Evolutionary conservation across 148 eudicot species (phyloP).

Genomic region (Vaccinium darrowii): DNA sequence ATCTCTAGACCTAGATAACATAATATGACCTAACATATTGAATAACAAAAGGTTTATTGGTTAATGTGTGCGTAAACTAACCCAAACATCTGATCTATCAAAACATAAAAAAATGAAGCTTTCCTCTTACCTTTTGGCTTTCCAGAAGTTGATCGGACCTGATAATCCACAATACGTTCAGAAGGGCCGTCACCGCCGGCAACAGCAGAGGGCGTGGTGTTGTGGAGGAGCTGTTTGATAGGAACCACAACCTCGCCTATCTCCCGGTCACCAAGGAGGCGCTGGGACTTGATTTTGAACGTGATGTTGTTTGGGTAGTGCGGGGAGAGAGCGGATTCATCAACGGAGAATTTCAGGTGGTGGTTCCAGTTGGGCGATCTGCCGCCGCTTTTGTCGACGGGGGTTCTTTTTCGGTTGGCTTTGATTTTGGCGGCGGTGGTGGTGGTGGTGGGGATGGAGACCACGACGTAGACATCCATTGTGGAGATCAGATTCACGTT

Average conservation of each 20-base stretch:
- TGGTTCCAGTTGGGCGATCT: conserved; percentile 54
- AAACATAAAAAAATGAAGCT: not conserved
- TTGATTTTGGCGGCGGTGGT: conserved; percentile 26
- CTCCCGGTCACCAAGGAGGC: conserved; percentile 58
- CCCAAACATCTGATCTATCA: no score
- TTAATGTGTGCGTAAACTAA: not conserved
- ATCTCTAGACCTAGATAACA: not conserved
- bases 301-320: conserved; percentile 35
- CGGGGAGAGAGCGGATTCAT: conserved; percentile 38
- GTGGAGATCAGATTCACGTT: conserved; percentile 48
- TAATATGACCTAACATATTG: not conserved
- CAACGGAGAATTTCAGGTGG: conserved; percentile 46
- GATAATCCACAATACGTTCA: conserved; percentile 23
- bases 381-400: conserved; percentile 50
- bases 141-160: conserved; percentile 38
- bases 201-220: not conserved
- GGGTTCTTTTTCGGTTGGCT: conserved; percentile 35
- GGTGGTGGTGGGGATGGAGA: conserved; percentile 37
- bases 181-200: not conserved
- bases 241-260: conserved; percentile 63
- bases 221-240: conserved; percentile 39
- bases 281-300: conserved; percentile 46
- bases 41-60: no score
- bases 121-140: conserved; percentile 35
- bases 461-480: conserved; percentile 69